A percentile compares a stretch with the other conserved stretches of the same genome.
phyloP scores from a whole-genome alignment of 257 asterid genomes.

The Lithospermum erythrorhizon region DNA sequence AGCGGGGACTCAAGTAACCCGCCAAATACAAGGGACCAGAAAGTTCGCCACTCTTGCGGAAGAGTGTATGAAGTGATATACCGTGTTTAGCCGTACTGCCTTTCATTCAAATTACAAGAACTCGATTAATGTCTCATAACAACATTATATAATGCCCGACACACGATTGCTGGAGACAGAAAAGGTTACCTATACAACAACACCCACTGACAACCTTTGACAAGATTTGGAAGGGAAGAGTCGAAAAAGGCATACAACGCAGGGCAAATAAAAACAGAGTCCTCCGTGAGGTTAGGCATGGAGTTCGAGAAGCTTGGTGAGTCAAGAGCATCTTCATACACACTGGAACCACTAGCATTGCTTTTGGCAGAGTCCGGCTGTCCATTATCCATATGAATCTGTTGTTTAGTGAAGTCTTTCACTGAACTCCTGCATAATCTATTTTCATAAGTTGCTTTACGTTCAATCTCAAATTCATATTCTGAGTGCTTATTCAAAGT shows the following conservation, averaged over 20 bases:
- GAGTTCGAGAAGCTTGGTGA: conserved; percentile 37
- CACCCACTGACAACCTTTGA: conserved; percentile 85
- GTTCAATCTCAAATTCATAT: conserved; percentile 17
- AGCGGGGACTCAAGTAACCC: conserved; percentile 92
- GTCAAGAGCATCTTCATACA: conserved; percentile 53
- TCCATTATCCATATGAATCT: conserved; percentile 21
- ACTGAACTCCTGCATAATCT: conserved; percentile 9
- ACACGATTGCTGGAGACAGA: neutral
- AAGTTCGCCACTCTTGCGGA: conserved; percentile 45
- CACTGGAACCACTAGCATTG: conserved; percentile 37
- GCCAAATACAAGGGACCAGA: conserved; percentile 86
- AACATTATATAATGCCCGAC: neutral
- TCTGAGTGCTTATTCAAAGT: conserved; percentile 48
- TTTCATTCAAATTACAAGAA: conserved; percentile 48
- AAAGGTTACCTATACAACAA: conserved; percentile 64
- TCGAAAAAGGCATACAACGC: conserved; percentile 65
- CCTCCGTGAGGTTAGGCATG: conserved; percentile 47
- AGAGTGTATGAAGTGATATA: conserved; percentile 83
- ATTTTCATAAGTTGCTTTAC: conserved; percentile 16
- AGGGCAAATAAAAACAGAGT: conserved; percentile 57
- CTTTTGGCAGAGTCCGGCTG: conserved; percentile 55
- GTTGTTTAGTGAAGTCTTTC: conserved; percentile 9
- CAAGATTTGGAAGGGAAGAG: conserved; percentile 86
- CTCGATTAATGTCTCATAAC: conserved; percentile 22
- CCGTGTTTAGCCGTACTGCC: conserved; percentile 95